Percentiles rank a stretch among this genome's conserved stretches.
These are phyloP conservation scores for Pelargonium citronellum DNA, from an alignment of 441 rosid species.

Conservation along the genomic window DNA sequence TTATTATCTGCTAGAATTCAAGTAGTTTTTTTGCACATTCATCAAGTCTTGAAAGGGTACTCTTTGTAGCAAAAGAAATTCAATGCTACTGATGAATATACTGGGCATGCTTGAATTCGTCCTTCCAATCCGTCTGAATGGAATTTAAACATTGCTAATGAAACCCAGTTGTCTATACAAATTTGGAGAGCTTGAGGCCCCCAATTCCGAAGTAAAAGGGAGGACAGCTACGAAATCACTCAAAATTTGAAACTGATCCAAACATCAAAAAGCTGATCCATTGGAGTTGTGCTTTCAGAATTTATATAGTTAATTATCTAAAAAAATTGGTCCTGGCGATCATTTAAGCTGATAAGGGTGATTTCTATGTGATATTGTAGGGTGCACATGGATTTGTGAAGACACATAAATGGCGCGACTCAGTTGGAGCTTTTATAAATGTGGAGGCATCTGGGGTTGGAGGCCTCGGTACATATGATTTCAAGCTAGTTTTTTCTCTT, in stretches of 20 bases:
- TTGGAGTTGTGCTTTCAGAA: constrained; percentile 14
- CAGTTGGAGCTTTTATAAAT: constrained; percentile 85
- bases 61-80: not conserved
- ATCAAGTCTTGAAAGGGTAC: not conserved
- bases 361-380: constrained; percentile 41
- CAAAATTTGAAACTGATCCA: not conserved
- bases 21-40: not conserved
- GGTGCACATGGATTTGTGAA: constrained; percentile 96
- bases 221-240: constrained; percentile 2
- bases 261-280: constrained; percentile 14
- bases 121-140: not conserved
- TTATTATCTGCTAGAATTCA: constrained; percentile 2
- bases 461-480: constrained; percentile 64
- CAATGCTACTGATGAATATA: not conserved
- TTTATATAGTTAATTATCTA: constrained; percentile 12
- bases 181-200: not conserved
- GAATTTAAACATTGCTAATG: constrained; percentile 1
- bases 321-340: constrained; percentile 13
- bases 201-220: not conserved
- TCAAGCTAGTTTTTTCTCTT: constrained; percentile 14
- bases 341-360: constrained; percentile 11
- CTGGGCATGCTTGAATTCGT: not conserved
- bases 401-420: constrained; percentile 71
- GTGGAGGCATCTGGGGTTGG: constrained; percentile 97
- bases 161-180: not conserved